Evolutionary conservation across 352 stramenopile species (phyloP).

Genomic region (Phytophthora multivora): DNA sequence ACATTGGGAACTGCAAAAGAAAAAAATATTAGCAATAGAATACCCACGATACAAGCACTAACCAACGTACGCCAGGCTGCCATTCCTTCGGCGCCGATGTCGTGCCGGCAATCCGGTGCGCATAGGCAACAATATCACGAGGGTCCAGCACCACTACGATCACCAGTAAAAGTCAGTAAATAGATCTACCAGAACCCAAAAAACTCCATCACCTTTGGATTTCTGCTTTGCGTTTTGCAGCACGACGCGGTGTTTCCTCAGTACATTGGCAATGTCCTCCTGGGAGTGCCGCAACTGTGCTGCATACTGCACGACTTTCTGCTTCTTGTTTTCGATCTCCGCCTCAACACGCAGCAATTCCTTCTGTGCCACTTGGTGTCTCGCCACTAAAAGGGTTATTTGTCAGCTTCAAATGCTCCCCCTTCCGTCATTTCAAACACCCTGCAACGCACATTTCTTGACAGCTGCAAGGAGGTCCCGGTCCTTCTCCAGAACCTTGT

Average conservation of each 20-base stretch:
- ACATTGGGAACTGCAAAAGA: conserved; percentile 74
- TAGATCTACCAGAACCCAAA: not conserved
- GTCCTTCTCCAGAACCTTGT: conserved; percentile 80
- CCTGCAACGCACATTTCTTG: conserved; percentile 65
- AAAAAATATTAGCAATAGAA: not conserved
- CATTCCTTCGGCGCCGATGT: conserved; percentile 77
- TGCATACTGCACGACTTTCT: conserved; percentile 72
- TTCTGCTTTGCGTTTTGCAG: conserved; percentile 64
- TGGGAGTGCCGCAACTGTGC: conserved; percentile 67
- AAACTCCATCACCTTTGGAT: conserved; percentile 41
- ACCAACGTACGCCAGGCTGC: conserved; percentile 68
- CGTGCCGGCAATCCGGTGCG: conserved; percentile 79
- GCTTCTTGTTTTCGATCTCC: conserved; percentile 73
- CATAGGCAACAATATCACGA: conserved; percentile 76
- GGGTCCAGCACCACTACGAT: conserved; percentile 64
- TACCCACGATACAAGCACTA: not conserved
- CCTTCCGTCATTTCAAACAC: not conserved
- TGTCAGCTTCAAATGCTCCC: not conserved
- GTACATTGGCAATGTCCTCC: conserved; percentile 66
- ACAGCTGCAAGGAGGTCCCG: conserved; percentile 65
- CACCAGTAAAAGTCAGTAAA: conserved; percentile 2
- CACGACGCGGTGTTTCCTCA: conserved; percentile 70
- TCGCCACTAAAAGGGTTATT: conserved; percentile 43
- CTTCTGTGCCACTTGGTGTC: conserved; percentile 75
- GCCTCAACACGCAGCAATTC: conserved; percentile 60